phyloP scores from a whole-genome alignment of 495 filamentous ascomycete genomes.

The Xylaria acuta region DNA sequence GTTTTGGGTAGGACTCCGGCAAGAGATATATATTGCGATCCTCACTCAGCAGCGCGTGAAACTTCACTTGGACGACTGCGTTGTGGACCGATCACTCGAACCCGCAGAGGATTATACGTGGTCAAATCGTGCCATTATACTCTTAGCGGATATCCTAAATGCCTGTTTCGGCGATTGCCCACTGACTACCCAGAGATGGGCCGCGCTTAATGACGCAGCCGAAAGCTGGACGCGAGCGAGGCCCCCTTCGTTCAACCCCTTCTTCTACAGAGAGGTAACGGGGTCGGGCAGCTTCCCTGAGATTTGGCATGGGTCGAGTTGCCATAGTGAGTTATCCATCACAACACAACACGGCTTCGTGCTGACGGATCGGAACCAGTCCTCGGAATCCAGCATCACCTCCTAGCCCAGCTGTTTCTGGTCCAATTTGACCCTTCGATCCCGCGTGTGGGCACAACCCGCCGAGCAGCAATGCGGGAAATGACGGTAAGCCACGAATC shows the following conservation, averaged over 20 bases:
- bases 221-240: conserved; percentile 43
- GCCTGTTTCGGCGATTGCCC: conserved; percentile 52
- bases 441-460: conserved; percentile 42
- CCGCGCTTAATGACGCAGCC: conserved; percentile 40
- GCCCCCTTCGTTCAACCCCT: conserved; percentile 47
- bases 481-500: conserved; percentile 40
- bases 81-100: conserved; percentile 52
- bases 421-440: conserved; percentile 52
- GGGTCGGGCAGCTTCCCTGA: conserved; percentile 47
- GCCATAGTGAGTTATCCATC: conserved; percentile 49
- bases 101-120: conserved; percentile 54
- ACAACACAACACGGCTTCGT: not conserved
- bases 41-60: conserved; percentile 54
- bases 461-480: conserved; percentile 37
- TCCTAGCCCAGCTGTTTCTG: conserved; percentile 57
- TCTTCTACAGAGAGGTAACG: conserved; percentile 40
- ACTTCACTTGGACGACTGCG: conserved; percentile 47
- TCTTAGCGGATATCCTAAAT: conserved; percentile 60
- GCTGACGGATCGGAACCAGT: conserved; percentile 39
- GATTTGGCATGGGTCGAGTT: conserved; percentile 55
- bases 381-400: conserved; percentile 61
- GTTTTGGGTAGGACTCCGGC: conserved; percentile 64
- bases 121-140: conserved; percentile 61
- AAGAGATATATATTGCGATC: conserved; percentile 63
- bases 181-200: conserved; percentile 40